Evolutionary conservation across 805 yeast genomes (phyloP).

Genomic region (Candida railenensis): DNA sequence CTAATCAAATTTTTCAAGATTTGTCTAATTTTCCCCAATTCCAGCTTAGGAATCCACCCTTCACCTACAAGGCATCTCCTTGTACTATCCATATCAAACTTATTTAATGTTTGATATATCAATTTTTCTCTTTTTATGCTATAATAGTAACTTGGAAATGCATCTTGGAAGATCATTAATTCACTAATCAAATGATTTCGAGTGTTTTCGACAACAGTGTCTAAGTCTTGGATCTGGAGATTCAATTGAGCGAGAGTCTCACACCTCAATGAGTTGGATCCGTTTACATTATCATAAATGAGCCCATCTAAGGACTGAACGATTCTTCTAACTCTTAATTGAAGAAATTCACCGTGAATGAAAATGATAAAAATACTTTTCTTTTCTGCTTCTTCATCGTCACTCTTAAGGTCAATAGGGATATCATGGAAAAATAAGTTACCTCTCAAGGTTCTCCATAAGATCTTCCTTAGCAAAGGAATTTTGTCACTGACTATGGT

Average conservation of each 20-base stretch:
- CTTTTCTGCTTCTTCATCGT: constrained; percentile 4
- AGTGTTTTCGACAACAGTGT: constrained; percentile 32
- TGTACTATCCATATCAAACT: constrained; percentile 65
- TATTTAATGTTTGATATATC: constrained; percentile 59
- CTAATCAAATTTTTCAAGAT: constrained; percentile 46
- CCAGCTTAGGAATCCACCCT: constrained; percentile 71
- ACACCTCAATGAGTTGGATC: constrained; percentile 23
- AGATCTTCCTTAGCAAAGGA: constrained; percentile 35
- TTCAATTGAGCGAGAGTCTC: constrained; percentile 32
- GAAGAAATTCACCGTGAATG: constrained; percentile 40
- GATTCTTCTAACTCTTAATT: constrained; percentile 32
- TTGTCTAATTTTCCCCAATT: constrained; percentile 34
- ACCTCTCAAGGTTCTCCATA: constrained; percentile 45
- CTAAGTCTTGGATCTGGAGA: constrained; percentile 28
- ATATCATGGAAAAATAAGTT: constrained; percentile 40
- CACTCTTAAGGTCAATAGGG: constrained; percentile 21
- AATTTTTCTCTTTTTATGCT: constrained; percentile 52
- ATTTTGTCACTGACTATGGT: constrained; percentile 34
- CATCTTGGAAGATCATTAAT: constrained; percentile 34
- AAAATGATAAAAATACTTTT: constrained; percentile 39
- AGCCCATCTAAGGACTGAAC: constrained; percentile 39
- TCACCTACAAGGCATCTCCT: constrained; percentile 68
- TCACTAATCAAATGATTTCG: constrained; percentile 37
- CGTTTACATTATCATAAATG: constrained; percentile 35
- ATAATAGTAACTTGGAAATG: constrained; percentile 29